phyloP scores from a whole-genome alignment of 2,329 filamentous ascomycete species.

The Cercospora sp. region DNA sequence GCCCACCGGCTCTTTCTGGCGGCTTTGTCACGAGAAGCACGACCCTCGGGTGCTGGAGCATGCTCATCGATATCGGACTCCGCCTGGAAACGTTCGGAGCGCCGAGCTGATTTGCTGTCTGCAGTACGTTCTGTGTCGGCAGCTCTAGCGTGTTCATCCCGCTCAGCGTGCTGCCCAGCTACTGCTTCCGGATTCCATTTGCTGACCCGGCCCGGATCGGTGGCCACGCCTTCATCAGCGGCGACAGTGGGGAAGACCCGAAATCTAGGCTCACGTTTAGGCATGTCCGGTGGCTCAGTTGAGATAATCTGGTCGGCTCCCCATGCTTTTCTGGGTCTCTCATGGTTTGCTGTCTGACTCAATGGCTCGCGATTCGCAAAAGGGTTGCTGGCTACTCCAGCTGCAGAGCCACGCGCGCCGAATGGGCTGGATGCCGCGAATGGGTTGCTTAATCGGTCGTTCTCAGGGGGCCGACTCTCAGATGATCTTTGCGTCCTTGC shows the following conservation, averaged over 20 bases:
- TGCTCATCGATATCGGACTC: constrained; percentile 8
- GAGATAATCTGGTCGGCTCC: constrained; percentile 4
- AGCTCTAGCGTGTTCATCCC: neutral
- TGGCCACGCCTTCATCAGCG: neutral
- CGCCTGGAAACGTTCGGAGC: neutral
- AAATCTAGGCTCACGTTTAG: constrained; percentile 6
- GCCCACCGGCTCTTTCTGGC: constrained; percentile 23
- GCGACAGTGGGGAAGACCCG: neutral
- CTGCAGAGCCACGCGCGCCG: neutral
- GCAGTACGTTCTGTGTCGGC: neutral
- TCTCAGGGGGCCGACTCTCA: neutral
- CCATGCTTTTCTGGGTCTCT: constrained; percentile 1
- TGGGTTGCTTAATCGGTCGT: neutral
- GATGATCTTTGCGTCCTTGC: neutral
- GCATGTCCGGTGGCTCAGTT: neutral
- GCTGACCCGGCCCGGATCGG: neutral
- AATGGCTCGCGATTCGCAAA: constrained; percentile 3
- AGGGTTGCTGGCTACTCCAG: neutral
- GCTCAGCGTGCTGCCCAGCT: neutral
- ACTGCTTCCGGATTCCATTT: neutral
- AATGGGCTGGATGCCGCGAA: neutral
- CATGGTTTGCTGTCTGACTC: neutral
- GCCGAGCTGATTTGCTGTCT: neutral
- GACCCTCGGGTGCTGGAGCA: constrained; percentile 1
- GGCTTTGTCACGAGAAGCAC: constrained; percentile 12